These are phyloP conservation scores for Penicillium canescens DNA, from an alignment of 495 filamentous ascomycete genomes.

Conservation along the genomic window DNA sequence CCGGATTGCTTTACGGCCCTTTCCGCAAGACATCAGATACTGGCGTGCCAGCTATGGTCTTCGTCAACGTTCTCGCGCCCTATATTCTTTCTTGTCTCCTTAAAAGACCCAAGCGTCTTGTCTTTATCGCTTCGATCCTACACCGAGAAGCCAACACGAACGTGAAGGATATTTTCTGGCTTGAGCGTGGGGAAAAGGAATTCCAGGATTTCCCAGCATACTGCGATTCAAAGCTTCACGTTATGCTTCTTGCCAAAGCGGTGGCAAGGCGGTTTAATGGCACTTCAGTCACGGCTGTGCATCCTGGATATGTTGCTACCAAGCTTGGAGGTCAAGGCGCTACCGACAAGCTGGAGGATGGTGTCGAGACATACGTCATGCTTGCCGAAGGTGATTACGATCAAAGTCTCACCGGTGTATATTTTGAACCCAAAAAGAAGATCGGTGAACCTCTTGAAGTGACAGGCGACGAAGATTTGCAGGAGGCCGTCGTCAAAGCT, in stretches of 20 bases:
- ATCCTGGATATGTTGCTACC: constrained; percentile 19
- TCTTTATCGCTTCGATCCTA: constrained; percentile 14
- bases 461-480: constrained; percentile 10
- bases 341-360: constrained; percentile 22
- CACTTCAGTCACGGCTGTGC: constrained; percentile 13
- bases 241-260: constrained; percentile 19
- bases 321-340: constrained; percentile 14
- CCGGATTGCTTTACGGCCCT: constrained; percentile 15
- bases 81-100: constrained; percentile 22
- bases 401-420: constrained; percentile 14
- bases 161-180: constrained; percentile 21
- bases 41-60: constrained; percentile 14
- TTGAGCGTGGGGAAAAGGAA: constrained; percentile 15
- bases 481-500: constrained; percentile 15
- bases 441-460: constrained; percentile 13
- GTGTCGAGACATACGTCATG: constrained; percentile 25
- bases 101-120: constrained; percentile 15
- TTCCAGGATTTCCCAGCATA: constrained; percentile 22
- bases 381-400: constrained; percentile 25
- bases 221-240: constrained; percentile 23
- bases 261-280: constrained; percentile 13
- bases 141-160: constrained; percentile 14
- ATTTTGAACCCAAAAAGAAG: constrained; percentile 21
- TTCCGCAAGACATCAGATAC: constrained; percentile 15
- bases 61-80: constrained; percentile 21